Conservation (phyloP, 2,329 filamentous ascomycete genomes). For the Fusarium chuoi region DNA sequence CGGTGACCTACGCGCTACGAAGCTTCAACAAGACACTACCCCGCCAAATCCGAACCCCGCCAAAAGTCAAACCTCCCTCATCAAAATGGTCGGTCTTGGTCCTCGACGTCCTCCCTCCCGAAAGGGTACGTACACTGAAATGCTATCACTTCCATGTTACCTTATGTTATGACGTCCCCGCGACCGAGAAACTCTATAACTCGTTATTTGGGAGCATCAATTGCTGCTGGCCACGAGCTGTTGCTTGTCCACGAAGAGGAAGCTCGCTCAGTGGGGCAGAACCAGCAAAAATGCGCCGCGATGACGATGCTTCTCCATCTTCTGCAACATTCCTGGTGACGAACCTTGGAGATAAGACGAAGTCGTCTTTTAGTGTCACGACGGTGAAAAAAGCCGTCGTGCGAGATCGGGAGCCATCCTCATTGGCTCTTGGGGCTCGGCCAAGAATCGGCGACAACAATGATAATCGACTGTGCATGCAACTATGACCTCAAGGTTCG, state of each 20-base stretch:
- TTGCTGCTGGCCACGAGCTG: slow-evolving; percentile 5
- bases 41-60: slow-evolving; percentile 53
- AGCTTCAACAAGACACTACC: slow-evolving; percentile 44
- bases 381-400: background rate
- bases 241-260: slow-evolving; percentile 6
- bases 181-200: background rate
- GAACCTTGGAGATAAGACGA: slow-evolving; percentile 18
- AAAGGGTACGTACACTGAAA: slow-evolving; percentile 70
- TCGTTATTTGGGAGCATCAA: background rate
- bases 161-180: background rate
- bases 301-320: slow-evolving; percentile 33
- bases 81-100: slow-evolving; percentile 63
- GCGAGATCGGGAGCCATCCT: background rate
- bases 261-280: slow-evolving; percentile 26
- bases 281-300: slow-evolving; percentile 21
- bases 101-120: slow-evolving; percentile 61
- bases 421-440: background rate
- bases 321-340: background rate
- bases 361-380: slow-evolving; percentile 5
- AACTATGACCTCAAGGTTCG: slow-evolving; percentile 19
- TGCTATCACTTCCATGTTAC: background rate
- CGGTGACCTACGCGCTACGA: background rate
- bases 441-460: background rate
- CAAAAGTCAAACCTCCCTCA: slow-evolving; percentile 44
- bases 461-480: slow-evolving; percentile 10